Percentiles rank a stretch among this genome's conserved stretches.
Conservation (phyloP, 2,329 filamentous ascomycete genomes). For the Hirsutella thompsonii region DNA sequence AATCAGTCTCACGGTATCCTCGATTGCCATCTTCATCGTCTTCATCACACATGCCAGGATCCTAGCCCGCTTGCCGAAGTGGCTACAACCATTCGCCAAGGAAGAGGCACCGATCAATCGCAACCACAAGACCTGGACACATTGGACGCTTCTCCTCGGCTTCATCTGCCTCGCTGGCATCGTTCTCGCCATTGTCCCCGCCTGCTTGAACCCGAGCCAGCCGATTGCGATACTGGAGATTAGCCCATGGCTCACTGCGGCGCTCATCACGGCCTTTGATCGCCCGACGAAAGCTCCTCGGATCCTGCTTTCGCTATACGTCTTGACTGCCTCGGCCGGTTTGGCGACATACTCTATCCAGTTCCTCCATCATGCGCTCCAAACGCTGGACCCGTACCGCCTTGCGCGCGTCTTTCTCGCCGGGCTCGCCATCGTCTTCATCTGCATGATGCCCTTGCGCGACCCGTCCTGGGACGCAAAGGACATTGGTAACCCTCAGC, state of each 20-base stretch:
- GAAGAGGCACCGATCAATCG: slow-evolving; percentile 16
- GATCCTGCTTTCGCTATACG: slow-evolving; percentile 24
- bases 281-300: slow-evolving; percentile 29
- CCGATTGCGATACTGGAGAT: slow-evolving; percentile 18
- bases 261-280: slow-evolving; percentile 22
- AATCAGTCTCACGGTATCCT: slow-evolving; percentile 10
- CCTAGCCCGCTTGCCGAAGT: slow-evolving; percentile 20
- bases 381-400: slow-evolving; percentile 10
- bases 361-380: slow-evolving; percentile 13
- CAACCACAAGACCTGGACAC: slow-evolving; percentile 21
- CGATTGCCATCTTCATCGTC: slow-evolving; percentile 16
- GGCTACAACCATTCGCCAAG: slow-evolving; percentile 29
- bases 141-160: slow-evolving; percentile 24
- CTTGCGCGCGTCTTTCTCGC: slow-evolving; percentile 11
- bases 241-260: slow-evolving; percentile 24
- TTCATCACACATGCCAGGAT: slow-evolving; percentile 14
- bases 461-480: slow-evolving; percentile 19
- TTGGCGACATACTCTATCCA: slow-evolving; percentile 16
- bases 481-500: slow-evolving; percentile 16
- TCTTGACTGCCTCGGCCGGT: slow-evolving; percentile 18
- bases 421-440: slow-evolving; percentile 14
- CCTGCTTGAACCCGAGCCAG: slow-evolving; percentile 15
- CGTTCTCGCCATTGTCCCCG: slow-evolving; percentile 16
- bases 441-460: slow-evolving; percentile 23
- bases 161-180: slow-evolving; percentile 21